A percentile compares a stretch with the other conserved stretches of the same genome.
Conservation (phyloP, 2,329 filamentous ascomycete species). For the Claviceps maximensis region DNA sequence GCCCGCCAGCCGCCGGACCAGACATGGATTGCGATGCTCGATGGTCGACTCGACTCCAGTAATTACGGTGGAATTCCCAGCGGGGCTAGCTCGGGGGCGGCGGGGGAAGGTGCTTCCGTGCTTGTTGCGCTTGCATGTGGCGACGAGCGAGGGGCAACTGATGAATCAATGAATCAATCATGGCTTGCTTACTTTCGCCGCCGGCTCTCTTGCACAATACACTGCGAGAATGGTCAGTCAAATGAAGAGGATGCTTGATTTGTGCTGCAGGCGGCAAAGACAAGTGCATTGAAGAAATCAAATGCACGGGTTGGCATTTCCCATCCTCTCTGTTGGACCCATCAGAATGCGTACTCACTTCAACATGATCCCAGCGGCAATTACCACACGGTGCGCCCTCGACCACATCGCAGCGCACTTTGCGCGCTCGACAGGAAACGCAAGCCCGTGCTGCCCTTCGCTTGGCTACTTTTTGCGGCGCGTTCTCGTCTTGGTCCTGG, state of each 20-base stretch:
- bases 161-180: no score
- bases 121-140: no score
- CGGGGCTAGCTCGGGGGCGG: no score
- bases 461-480: constrained; percentile 46
- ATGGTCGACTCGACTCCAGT: no score
- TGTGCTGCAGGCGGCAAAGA: background rate
- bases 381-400: constrained; percentile 81
- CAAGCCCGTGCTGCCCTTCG: constrained; percentile 84
- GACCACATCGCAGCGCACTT: constrained; percentile 88
- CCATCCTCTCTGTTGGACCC: background rate
- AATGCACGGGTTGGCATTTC: no score
- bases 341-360: constrained; percentile 23
- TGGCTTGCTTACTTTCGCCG: constrained; percentile 59
- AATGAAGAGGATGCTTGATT: no score
- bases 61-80: no score
- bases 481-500: constrained; percentile 12
- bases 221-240: constrained; percentile 23
- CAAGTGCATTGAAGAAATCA: no score
- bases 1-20: no score
- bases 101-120: background rate
- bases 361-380: constrained; percentile 67
- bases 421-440: constrained; percentile 75
- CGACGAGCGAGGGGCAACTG: background rate
- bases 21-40: no score
- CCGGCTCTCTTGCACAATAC: constrained; percentile 67